Conservation (phyloP, 2,329 filamentous ascomycete species). For the Aspergillus pseudoviridinutans region DNA sequence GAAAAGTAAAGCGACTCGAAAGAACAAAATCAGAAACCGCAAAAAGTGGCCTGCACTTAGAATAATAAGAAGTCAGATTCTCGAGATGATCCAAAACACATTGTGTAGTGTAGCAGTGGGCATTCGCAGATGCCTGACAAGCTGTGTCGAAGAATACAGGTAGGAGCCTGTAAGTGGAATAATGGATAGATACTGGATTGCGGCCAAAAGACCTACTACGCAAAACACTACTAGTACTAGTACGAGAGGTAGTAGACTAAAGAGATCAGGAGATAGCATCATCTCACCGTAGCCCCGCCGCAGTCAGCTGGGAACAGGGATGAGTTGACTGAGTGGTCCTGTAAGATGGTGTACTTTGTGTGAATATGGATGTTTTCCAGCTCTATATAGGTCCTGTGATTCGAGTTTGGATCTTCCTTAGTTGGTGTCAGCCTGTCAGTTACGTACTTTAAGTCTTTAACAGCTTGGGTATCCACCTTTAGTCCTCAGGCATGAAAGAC, state of each 20-base stretch:
- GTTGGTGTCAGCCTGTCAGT: no score
- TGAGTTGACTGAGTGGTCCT: slow-evolving; percentile 1
- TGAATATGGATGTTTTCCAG: no score
- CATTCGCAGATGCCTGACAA: background rate
- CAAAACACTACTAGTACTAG: background rate
- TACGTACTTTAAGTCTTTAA: background rate
- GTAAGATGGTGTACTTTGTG: background rate
- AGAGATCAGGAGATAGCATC: background rate
- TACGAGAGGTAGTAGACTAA: background rate
- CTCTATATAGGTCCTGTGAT: background rate
- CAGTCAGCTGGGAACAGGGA: slow-evolving; percentile 16
- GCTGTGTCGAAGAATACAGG: background rate
- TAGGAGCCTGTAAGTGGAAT: background rate
- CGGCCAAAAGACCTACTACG: background rate
- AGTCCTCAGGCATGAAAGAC: background rate
- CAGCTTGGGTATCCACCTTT: background rate
- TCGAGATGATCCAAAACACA: background rate
- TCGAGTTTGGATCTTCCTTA: background rate
- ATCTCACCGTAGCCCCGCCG: slow-evolving; percentile 6
- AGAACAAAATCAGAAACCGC: slow-evolving; percentile 3
- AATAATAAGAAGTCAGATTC: slow-evolving; percentile 8
- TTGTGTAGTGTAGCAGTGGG: background rate
- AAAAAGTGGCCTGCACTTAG: slow-evolving; percentile 16
- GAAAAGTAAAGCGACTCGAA: slow-evolving; percentile 7
- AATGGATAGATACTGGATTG: background rate